Evolutionary conservation across 345 rosid genomes (phyloP), one percentile per base, ranked within the genome.

Genomic region (Boechera retrofracta): DNA sequence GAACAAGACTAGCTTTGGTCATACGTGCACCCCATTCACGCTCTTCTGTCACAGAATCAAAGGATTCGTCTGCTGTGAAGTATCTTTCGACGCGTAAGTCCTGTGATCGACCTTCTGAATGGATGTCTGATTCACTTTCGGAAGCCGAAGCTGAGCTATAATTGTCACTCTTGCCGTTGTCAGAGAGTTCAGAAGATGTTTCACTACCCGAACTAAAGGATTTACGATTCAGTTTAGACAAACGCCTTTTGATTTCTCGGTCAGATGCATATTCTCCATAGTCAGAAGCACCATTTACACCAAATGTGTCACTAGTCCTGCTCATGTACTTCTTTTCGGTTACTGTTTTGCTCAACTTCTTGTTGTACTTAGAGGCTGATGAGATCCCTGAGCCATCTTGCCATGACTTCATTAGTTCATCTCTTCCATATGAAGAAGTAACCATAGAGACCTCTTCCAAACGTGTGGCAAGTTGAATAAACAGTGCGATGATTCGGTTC

Each of bases 21-120:
- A 96, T 96, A 69, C 99, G 99, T 42, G 98, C 98, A 82, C 99
- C 99, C 99, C 99, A 96, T 82, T 96, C 99, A 64, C 99, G 98
- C 64, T 96, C 99, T 76, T 91, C 99, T 11, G 74, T 71, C 72
- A 85, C 77, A 68, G 87, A 79, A 81, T 89, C 92, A 47, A 84
- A 79, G 67, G 85, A 75, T 64, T 88, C 96, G 44, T 89, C 94
- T 12, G 79, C 85, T 67, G 81, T 67, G 71, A 82, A 77, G 84
- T 79, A 89, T 79, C 88, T 85, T 76, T 82, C 89, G 57, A 82
- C 85, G 69, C 89, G 89, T 33, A 86, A 84, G 61, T 87, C 93
- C 57, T 79, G 81, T 71, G 82, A 71, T n/a, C 83, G 89, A 71
- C 83, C 76, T 75, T 86, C 94, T 77, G 91, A 80, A 78, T 67